Percentiles rank a stretch among this genome's conserved stretches.
These are phyloP conservation scores for Halophytophthora polymorphica DNA, from an alignment of 352 stramenopile species.

Conservation along the genomic window DNA sequence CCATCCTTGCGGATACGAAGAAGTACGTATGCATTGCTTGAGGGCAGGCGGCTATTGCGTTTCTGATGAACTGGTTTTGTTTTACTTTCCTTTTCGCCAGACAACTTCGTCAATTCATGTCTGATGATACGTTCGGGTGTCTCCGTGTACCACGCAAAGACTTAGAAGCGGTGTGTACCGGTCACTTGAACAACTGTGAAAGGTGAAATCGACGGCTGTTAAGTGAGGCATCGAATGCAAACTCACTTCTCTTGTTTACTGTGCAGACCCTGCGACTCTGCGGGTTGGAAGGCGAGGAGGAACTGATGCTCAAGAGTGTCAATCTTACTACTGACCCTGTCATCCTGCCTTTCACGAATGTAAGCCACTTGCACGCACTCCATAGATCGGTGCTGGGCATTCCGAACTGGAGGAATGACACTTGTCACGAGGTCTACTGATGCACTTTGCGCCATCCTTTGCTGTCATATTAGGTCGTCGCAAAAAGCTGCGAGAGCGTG, in stretches of 20 bases:
- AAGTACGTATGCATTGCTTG: conserved; percentile 30
- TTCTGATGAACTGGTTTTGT: neutral
- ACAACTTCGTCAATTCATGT: conserved; percentile 61
- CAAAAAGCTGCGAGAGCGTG: conserved; percentile 59
- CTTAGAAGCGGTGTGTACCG: conserved; percentile 26
- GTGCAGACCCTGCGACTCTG: conserved; percentile 44
- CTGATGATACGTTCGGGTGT: conserved; percentile 67
- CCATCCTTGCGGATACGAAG: conserved; percentile 53
- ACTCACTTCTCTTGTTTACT: neutral
- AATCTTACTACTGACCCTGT: conserved; percentile 42
- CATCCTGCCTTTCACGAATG: conserved; percentile 63
- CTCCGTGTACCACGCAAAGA: conserved; percentile 43
- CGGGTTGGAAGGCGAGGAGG: conserved; percentile 50
- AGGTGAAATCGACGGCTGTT: neutral
- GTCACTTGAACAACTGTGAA: neutral
- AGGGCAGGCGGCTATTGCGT: neutral
- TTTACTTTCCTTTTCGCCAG: conserved; percentile 23
- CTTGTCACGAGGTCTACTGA: neutral
- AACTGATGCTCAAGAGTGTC: conserved; percentile 56
- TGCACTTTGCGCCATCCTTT: neutral
- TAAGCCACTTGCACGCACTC: conserved; percentile 5
- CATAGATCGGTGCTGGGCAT: neutral
- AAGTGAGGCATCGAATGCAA: neutral
- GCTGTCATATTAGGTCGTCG: conserved; percentile 37
- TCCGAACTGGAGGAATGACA: neutral